These are phyloP conservation scores for Carex cristatella DNA, from an alignment of 176 grass and related monocot species.

Conservation along the genomic window DNA sequence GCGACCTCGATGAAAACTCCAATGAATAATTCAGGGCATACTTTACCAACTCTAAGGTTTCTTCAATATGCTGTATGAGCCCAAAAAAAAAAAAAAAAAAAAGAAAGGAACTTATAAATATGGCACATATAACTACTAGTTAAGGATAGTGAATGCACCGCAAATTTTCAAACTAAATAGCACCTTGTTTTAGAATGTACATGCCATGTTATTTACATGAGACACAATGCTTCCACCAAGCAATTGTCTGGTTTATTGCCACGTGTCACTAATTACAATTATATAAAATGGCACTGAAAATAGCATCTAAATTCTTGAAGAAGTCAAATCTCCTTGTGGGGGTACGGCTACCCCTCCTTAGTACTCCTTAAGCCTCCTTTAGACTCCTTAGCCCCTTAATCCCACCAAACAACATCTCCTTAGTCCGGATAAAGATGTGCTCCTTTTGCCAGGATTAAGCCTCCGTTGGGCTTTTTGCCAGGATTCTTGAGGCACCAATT, in stretches of 20 bases:
- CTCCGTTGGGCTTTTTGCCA: too few species aligned
- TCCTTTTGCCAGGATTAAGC: too few species aligned
- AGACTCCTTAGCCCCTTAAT: too few species aligned
- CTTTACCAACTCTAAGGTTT: conserved; percentile 34
- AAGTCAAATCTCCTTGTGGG: background rate
- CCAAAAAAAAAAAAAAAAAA: background rate
- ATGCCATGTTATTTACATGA: background rate
- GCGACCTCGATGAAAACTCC: conserved; percentile 72
- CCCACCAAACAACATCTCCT: too few species aligned
- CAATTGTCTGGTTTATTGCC: background rate
- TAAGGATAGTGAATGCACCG: background rate
- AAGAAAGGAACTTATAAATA: background rate
- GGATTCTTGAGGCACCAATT: too few species aligned
- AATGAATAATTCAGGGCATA: conserved; percentile 64
- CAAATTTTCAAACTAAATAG: background rate
- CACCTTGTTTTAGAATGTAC: background rate
- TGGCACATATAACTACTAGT: background rate
- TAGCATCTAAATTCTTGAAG: background rate
- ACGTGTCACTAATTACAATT: background rate
- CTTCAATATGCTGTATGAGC: conserved; percentile 36
- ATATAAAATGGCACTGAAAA: background rate
- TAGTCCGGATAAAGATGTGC: too few species aligned
- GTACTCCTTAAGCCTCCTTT: too few species aligned
- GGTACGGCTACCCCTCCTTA: too few species aligned
- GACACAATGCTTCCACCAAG: background rate